Evolutionary conservation across 441 rosid species (phyloP).

Genomic region (Corymbia citriodora): DNA sequence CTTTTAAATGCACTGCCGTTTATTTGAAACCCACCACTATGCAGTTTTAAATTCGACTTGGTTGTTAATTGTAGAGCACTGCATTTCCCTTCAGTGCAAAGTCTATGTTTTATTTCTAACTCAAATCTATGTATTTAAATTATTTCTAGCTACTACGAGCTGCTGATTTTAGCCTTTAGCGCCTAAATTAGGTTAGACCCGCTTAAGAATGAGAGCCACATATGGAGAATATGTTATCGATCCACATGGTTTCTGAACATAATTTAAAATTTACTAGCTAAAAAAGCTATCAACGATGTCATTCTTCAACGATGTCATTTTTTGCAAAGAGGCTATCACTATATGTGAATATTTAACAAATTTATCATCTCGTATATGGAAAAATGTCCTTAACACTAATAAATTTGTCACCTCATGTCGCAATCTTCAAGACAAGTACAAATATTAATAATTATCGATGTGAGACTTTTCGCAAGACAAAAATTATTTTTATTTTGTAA

Average conservation of each 20-base stretch:
- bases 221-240: neutral
- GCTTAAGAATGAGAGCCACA: neutral
- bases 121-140: neutral
- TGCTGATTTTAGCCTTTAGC: neutral
- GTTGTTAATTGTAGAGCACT: neutral
- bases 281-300: neutral
- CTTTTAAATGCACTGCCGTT: neutral
- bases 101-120: neutral
- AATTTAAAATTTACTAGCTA: rapidly evolving
- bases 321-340: neutral
- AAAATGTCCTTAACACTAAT: neutral
- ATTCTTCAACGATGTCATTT: neutral
- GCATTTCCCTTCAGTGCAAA: neutral
- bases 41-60: neutral
- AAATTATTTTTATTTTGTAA: neutral
- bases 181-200: neutral
- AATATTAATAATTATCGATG: neutral
- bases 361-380: neutral
- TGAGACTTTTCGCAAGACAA: neutral
- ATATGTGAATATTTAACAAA: neutral
- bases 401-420: neutral
- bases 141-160: neutral
- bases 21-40: neutral
- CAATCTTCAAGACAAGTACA: neutral
- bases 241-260: neutral